Evolutionary conservation across 495 filamentous ascomycete species (phyloP).

Genomic region (Neurospora sp.): DNA sequence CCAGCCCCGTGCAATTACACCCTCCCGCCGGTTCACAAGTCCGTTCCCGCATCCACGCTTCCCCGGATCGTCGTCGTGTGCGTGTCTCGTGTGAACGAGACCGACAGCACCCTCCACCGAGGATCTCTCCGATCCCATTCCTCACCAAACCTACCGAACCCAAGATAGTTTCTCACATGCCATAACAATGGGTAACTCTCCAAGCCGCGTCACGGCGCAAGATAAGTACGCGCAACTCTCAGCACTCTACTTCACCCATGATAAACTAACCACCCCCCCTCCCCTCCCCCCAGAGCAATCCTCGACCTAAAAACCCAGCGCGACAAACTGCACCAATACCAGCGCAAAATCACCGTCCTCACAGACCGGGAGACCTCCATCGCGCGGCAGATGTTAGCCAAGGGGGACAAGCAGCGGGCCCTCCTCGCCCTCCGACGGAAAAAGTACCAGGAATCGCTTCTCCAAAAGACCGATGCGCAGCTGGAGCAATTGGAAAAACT

Average conservation of each 20-base stretch:
- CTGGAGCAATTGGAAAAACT: slow-evolving; percentile 80
- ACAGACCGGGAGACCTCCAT: slow-evolving; percentile 74
- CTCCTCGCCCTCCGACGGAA: slow-evolving; percentile 85
- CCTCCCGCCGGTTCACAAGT: neutral
- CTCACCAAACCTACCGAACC: neutral
- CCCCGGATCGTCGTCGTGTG: neutral
- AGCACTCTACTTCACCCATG: neutral
- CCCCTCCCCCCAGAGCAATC: slow-evolving; percentile 50
- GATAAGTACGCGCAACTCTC: slow-evolving; percentile 25
- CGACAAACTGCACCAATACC: slow-evolving; percentile 86
- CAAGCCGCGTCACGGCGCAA: slow-evolving; percentile 37
- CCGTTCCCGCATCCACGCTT: neutral
- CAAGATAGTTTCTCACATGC: neutral
- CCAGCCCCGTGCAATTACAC: neutral
- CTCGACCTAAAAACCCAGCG: slow-evolving; percentile 95
- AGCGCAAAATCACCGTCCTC: slow-evolving; percentile 72
- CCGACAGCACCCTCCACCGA: neutral
- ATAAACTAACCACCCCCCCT: neutral
- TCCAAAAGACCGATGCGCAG: slow-evolving; percentile 83
- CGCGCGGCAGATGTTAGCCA: slow-evolving; percentile 67
- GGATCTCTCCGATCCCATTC: neutral
- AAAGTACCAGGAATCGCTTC: slow-evolving; percentile 90
- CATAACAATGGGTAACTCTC: slow-evolving; percentile 31
- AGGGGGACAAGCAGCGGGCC: slow-evolving; percentile 66
- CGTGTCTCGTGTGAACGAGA: neutral